Evolutionary conservation across 768 basidiomycete species (phyloP).

Genomic region (Panaeolus papilionaceus): DNA sequence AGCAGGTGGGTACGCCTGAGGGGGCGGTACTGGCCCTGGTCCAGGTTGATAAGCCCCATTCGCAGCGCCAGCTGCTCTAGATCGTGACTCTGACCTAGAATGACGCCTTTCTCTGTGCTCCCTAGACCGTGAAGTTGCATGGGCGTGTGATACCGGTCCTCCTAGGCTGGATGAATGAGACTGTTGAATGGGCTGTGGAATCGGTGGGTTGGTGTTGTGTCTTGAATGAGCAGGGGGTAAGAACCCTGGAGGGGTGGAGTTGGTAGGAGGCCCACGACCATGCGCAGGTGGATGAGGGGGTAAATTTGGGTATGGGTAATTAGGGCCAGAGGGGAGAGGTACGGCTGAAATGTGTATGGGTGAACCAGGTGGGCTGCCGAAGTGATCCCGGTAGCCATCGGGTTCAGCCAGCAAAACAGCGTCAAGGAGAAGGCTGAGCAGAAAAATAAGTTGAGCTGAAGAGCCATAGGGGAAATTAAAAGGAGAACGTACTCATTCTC

Average conservation of each 20-base stretch:
- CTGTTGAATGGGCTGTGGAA: background rate
- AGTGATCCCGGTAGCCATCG: slow-evolving; percentile 31
- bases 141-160: background rate
- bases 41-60: background rate
- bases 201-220: background rate
- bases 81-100: background rate
- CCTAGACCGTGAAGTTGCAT: background rate
- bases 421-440: slow-evolving; percentile 43
- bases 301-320: slow-evolving; percentile 11
- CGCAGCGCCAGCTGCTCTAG: background rate
- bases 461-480: background rate
- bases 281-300: slow-evolving; percentile 7
- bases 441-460: background rate
- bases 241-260: background rate
- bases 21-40: background rate
- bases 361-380: slow-evolving; percentile 25
- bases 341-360: slow-evolving; percentile 19
- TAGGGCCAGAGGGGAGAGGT: background rate
- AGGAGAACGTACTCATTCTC: slow-evolving; percentile 52
- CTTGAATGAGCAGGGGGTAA: background rate
- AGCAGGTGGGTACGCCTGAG: background rate
- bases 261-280: background rate
- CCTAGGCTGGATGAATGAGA: slow-evolving; percentile 1
- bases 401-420: slow-evolving; percentile 38
- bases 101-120: background rate